These are phyloP conservation scores for Oryza meridionalis DNA, from an alignment of 176 grass and related monocot genomes.

Conservation along the genomic window DNA sequence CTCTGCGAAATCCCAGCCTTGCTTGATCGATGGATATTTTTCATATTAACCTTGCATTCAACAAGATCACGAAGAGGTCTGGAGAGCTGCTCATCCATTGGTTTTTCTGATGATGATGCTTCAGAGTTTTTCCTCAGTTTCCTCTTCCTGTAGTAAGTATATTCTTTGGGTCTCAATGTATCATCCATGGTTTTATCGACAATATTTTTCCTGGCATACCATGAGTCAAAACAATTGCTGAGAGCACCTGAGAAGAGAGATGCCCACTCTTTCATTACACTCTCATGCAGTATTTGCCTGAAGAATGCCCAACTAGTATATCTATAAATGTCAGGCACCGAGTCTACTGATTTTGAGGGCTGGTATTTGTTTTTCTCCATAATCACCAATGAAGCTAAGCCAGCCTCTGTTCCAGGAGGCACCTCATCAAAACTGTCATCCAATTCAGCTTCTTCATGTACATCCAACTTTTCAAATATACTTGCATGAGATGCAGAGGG, in stretches of 20 bases:
- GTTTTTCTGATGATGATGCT: conserved; percentile 34
- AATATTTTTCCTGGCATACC: conserved; percentile 42
- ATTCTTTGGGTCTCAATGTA: conserved; percentile 48
- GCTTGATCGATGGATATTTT: conserved; percentile 38
- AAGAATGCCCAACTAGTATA: conserved; percentile 67
- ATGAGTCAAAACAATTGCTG: conserved; percentile 57
- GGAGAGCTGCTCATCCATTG: conserved; percentile 54
- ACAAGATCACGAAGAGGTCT: conserved; percentile 56
- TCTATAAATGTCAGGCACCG: conserved; percentile 61
- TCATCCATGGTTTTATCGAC: conserved; percentile 37
- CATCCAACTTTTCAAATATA: conserved; percentile 73
- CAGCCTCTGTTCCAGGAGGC: conserved; percentile 64
- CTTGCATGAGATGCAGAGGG: conserved; percentile 49
- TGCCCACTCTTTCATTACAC: conserved; percentile 55
- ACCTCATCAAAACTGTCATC: conserved; percentile 70
- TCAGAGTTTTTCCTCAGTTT: conserved; percentile 57
- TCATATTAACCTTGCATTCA: conserved; percentile 48
- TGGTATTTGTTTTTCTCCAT: conserved; percentile 50
- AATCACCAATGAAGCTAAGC: conserved; percentile 36
- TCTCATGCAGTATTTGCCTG: conserved; percentile 68
- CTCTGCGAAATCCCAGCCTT: conserved; percentile 36
- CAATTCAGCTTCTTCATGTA: conserved; percentile 34
- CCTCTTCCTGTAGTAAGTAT: conserved; percentile 79
- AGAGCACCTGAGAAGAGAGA: conserved; percentile 58
- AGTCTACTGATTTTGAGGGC: conserved; percentile 42